Conservation (phyloP, 2,329 filamentous ascomycete species). For the Penicillium sp. region DNA sequence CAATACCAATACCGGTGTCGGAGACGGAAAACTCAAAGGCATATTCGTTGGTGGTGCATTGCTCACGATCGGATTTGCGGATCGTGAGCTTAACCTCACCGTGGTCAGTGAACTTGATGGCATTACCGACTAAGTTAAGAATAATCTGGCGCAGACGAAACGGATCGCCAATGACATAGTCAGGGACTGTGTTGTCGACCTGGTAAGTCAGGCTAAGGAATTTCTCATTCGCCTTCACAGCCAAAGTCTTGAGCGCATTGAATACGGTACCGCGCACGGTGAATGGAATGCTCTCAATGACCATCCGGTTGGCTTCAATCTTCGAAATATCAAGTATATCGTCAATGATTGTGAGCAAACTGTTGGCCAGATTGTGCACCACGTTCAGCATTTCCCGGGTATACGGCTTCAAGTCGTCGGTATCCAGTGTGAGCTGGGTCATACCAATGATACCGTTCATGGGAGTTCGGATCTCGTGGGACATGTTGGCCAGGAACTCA, state of each 20-base stretch:
- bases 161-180: slow-evolving; percentile 93
- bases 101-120: slow-evolving; percentile 98
- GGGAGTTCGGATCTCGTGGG: slow-evolving; percentile 94
- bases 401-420: slow-evolving; percentile 89
- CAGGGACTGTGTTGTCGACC: slow-evolving; percentile 89
- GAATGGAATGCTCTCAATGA: slow-evolving; percentile 97
- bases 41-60: slow-evolving; percentile 75
- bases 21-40: slow-evolving; percentile 94
- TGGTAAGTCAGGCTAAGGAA: slow-evolving; percentile 90
- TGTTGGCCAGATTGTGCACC: slow-evolving; percentile 95
- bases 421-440: slow-evolving; percentile 95
- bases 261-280: slow-evolving; percentile 93
- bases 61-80: slow-evolving; percentile 68
- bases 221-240: slow-evolving; percentile 97
- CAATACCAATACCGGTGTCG: slow-evolving; percentile 96
- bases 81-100: slow-evolving; percentile 97
- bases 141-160: slow-evolving; percentile 97
- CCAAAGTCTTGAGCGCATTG: slow-evolving; percentile 93
- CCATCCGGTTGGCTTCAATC: slow-evolving; percentile 95
- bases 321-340: slow-evolving; percentile 71
- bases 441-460: slow-evolving; percentile 99
- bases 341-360: slow-evolving; percentile 94
- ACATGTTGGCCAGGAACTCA: slow-evolving; percentile 98
- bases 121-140: slow-evolving; percentile 94
- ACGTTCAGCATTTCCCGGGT: slow-evolving; percentile 99